A percentile compares a stretch with the other conserved stretches of the same genome.
These are phyloP conservation scores for Candolleomyces eurysporus DNA, from an alignment of 768 basidiomycete species.

Conservation along the genomic window DNA sequence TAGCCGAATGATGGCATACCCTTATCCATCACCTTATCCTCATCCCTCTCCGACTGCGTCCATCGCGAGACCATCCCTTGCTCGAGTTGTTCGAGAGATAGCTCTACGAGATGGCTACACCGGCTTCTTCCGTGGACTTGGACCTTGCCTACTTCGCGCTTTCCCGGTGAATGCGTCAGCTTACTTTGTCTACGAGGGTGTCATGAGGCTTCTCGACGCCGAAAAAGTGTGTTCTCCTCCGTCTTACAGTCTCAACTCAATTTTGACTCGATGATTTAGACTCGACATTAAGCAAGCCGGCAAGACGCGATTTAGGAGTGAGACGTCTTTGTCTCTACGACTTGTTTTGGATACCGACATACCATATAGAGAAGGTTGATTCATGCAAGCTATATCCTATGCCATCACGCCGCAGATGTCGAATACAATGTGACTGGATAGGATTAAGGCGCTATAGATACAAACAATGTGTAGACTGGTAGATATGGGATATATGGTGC, in stretches of 20 bases:
- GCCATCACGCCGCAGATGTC: neutral
- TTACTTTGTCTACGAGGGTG: constrained; percentile 74
- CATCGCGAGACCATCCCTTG: constrained; percentile 44
- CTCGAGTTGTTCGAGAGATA: constrained; percentile 50
- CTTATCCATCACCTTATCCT: constrained; percentile 45
- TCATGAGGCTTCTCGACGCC: constrained; percentile 62
- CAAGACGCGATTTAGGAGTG: no score
- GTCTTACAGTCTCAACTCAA: neutral
- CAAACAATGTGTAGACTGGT: neutral
- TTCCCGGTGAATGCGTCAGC: constrained; percentile 81
- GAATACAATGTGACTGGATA: neutral
- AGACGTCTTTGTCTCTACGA: neutral
- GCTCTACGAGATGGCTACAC: constrained; percentile 48
- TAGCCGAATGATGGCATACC: constrained; percentile 67
- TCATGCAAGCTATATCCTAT: neutral
- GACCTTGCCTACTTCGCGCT: constrained; percentile 66
- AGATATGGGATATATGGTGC: constrained; percentile 2
- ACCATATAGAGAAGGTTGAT: constrained; percentile 8
- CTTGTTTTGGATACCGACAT: constrained; percentile 10
- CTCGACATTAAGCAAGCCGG: neutral
- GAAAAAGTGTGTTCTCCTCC: constrained; percentile 47
- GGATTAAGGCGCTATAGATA: neutral
- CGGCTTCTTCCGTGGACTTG: constrained; percentile 67
- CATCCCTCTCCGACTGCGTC: constrained; percentile 21
- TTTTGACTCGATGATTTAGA: neutral